Conservation (phyloP, 371 early-diverging fungal genomes). For the Chytridium lagenaria region DNA sequence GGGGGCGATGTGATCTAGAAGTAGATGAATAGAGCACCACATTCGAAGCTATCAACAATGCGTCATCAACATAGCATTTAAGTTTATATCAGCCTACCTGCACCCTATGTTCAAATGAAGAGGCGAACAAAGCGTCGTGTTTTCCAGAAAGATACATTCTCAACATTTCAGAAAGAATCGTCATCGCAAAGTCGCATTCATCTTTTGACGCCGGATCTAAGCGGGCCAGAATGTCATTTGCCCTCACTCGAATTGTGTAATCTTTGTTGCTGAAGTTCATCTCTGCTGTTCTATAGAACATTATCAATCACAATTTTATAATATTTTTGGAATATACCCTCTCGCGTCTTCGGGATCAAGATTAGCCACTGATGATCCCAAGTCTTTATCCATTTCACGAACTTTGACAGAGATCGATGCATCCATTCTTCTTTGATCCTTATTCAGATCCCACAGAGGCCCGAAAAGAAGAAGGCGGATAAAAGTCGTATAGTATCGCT, state of each 20-base stretch:
- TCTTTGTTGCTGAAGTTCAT: slow-evolving; percentile 54
- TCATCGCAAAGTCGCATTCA: slow-evolving; percentile 44
- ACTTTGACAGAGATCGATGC: slow-evolving; percentile 57
- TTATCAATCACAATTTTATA: too few relatives aligned
- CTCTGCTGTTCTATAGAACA: slow-evolving; percentile 41
- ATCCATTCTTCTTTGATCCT: slow-evolving; percentile 64
- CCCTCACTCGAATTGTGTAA: slow-evolving; percentile 61
- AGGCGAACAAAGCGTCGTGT: slow-evolving; percentile 44
- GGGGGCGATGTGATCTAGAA: slow-evolving; percentile 51
- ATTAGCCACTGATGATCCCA: slow-evolving; percentile 8
- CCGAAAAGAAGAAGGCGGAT: slow-evolving; percentile 59
- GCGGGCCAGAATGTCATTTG: slow-evolving; percentile 60
- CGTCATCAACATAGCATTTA: not conserved
- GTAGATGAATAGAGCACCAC: slow-evolving; percentile 59
- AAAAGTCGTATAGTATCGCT: slow-evolving; percentile 51
- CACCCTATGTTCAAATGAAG: slow-evolving; percentile 55
- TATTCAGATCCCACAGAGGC: slow-evolving; percentile 56
- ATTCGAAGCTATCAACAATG: slow-evolving; percentile 48
- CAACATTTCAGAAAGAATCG: slow-evolving; percentile 49
- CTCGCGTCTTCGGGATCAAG: slow-evolving; percentile 40
- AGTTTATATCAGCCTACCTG: slow-evolving; percentile 45
- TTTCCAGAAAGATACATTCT: slow-evolving; percentile 15
- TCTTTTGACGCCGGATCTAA: slow-evolving; percentile 42
- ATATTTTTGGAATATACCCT: too few relatives aligned
- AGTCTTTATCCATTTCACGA: not conserved